Conservation (phyloP, 2,329 filamentous ascomycete genomes). For the Talaromyces marneffei region DNA sequence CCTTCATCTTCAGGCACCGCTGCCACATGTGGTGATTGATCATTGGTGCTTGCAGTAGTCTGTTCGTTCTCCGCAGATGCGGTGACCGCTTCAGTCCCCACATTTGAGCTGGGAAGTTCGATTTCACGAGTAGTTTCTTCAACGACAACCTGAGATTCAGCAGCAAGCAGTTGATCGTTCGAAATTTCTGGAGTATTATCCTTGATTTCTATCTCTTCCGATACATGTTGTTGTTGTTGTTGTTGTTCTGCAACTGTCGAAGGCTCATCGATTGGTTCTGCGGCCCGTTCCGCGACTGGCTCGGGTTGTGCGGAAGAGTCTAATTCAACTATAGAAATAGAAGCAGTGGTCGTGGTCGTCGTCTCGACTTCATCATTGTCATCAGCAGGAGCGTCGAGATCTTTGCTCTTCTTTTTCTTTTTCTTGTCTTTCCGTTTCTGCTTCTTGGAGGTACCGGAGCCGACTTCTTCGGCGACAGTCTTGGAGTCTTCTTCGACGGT, state of each 20-base stretch:
- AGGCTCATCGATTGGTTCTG: neutral
- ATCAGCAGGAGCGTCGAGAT: neutral
- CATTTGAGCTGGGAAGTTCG: neutral
- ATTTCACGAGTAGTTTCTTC: neutral
- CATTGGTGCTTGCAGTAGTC: slow-evolving; percentile 12
- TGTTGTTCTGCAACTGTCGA: neutral
- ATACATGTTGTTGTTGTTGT: neutral
- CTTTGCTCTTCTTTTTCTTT: slow-evolving; percentile 16
- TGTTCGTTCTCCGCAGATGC: slow-evolving; percentile 8
- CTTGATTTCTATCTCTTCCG: neutral
- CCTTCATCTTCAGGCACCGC: slow-evolving; percentile 6
- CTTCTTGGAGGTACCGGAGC: slow-evolving; percentile 16
- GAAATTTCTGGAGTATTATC: neutral
- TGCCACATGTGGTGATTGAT: slow-evolving; percentile 14
- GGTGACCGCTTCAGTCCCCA: slow-evolving; percentile 6
- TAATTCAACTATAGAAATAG: slow-evolving; percentile 4
- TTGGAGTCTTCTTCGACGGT: slow-evolving; percentile 16
- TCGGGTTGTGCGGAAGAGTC: neutral
- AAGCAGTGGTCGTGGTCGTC: neutral
- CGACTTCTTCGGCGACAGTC: neutral
- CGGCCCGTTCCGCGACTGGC: slow-evolving; percentile 9
- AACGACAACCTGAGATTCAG: neutral
- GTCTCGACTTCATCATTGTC: neutral
- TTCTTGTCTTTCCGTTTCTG: slow-evolving; percentile 19
- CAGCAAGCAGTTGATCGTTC: neutral